phyloP scores from a whole-genome alignment of 441 rosid genomes.

The Sinapis alba region DNA sequence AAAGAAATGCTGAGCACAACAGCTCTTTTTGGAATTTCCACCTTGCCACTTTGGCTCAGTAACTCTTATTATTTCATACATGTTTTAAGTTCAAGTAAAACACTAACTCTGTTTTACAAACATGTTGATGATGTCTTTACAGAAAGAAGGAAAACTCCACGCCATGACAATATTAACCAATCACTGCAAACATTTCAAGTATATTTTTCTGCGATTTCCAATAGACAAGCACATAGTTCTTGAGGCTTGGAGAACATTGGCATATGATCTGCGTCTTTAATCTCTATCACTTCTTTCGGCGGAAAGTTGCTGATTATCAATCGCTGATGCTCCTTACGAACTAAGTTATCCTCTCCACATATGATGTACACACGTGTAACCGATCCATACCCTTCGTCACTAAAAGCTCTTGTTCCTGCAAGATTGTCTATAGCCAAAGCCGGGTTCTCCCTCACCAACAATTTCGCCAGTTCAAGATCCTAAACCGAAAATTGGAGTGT shows the following conservation, averaged over 20 bases:
- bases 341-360: conserved; percentile 39
- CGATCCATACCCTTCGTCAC: conserved; percentile 38
- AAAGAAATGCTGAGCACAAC: too few species aligned
- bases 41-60: not conserved
- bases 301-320: conserved; percentile 49
- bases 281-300: conserved; percentile 40
- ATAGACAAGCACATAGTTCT: not conserved
- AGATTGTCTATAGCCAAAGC: conserved; percentile 18
- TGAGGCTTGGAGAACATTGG: not conserved
- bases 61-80: not conserved
- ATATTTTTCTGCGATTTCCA: not conserved
- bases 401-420: conserved; percentile 24
- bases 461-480: conserved; percentile 45
- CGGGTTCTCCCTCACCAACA: conserved; percentile 25
- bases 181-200: not conserved
- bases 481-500: not conserved
- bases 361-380: conserved; percentile 36
- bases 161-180: not conserved
- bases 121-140: not conserved
- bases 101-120: not conserved
- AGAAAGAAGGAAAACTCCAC: not conserved
- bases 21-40: too few species aligned
- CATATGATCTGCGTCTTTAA: conserved; percentile 42
- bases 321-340: conserved; percentile 31
- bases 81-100: not conserved